Conservation (phyloP, 2,329 filamentous ascomycete genomes). For the Aspergillus costaricaensis region DNA sequence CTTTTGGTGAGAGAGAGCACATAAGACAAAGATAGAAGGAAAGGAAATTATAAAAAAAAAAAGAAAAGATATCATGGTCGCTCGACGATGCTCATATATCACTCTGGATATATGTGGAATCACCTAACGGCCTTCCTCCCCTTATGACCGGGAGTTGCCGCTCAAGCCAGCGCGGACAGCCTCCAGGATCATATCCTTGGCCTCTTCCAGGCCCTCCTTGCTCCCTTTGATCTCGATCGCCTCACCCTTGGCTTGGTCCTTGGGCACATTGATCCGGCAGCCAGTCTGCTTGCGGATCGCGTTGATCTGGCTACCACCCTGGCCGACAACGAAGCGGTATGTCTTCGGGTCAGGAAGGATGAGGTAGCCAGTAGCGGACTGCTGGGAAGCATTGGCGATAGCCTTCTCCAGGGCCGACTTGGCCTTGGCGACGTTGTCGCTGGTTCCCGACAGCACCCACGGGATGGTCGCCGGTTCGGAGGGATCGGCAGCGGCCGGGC, state of each 20-base stretch:
- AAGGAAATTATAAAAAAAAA: background rate
- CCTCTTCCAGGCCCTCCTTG: constrained; percentile 78
- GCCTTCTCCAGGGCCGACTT: constrained; percentile 72
- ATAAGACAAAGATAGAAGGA: constrained; percentile 3
- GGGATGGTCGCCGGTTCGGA: constrained; percentile 55
- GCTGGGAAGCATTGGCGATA: constrained; percentile 59
- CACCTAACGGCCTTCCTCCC: background rate
- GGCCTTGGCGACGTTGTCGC: constrained; percentile 80
- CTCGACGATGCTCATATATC: background rate
- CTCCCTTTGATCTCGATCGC: constrained; percentile 87
- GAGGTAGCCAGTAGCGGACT: constrained; percentile 74
- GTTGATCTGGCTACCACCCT: constrained; percentile 88
- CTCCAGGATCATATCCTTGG: constrained; percentile 83
- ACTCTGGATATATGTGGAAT: background rate
- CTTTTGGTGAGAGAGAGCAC: background rate
- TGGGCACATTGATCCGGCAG: constrained; percentile 91
- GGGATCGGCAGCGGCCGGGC: constrained; percentile 27
- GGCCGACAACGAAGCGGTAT: constrained; percentile 88
- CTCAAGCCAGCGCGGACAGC: constrained; percentile 61
- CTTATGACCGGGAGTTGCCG: constrained; percentile 21
- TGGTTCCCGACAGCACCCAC: constrained; percentile 80
- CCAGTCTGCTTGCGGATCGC: constrained; percentile 87
- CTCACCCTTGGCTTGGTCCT: constrained; percentile 71
- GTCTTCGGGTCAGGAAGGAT: constrained; percentile 85
- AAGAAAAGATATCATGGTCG: background rate